These are phyloP conservation scores for Cryptococcus amylolentus DNA, from an alignment of 1,284 basidiomycete species.

Conservation along the genomic window DNA sequence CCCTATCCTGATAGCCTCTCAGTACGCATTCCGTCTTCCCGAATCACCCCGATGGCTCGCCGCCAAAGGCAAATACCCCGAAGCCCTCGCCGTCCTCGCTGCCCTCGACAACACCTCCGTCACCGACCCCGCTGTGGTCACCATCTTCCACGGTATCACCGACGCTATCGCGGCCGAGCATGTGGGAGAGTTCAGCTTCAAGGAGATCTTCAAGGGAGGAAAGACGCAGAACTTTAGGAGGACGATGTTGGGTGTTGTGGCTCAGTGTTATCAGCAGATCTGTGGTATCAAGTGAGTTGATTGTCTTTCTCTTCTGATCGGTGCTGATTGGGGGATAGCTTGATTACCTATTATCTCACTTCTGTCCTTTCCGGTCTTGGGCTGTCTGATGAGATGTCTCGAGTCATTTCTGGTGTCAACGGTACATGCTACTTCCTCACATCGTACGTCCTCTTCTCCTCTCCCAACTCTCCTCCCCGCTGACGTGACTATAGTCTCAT, in stretches of 20 bases:
- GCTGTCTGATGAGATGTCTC: conserved; percentile 31
- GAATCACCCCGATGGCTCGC: conserved; percentile 57
- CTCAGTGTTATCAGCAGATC: conserved; percentile 52
- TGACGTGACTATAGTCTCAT: conserved; percentile 18
- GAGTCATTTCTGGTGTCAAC: conserved; percentile 44
- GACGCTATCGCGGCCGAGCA: conserved; percentile 25
- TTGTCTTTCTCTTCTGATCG: conserved; percentile 1
- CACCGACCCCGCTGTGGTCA: conserved; percentile 25
- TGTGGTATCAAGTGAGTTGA: conserved; percentile 43
- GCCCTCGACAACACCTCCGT: conserved; percentile 34
- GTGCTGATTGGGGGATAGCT: conserved; percentile 8
- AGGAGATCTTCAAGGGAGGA: conserved; percentile 41
- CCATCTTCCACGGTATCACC: conserved; percentile 32
- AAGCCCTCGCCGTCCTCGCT: conserved; percentile 50
- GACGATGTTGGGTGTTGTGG: conserved; percentile 45
- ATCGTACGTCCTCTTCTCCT: conserved; percentile 27
- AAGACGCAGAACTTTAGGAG: conserved; percentile 51
- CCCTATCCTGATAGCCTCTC: conserved; percentile 21
- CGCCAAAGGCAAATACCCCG: conserved; percentile 50
- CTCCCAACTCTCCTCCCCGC: neutral
- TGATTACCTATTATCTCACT: conserved; percentile 39
- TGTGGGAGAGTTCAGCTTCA: conserved; percentile 21
- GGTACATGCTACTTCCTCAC: conserved; percentile 48
- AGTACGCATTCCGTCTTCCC: conserved; percentile 40
- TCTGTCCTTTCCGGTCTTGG: conserved; percentile 35